A percentile compares a stretch with the other conserved stretches of the same genome.
These are phyloP conservation scores for Lagerstroemia speciosa DNA, from an alignment of 345 rosid genomes.

Conservation along the genomic window DNA sequence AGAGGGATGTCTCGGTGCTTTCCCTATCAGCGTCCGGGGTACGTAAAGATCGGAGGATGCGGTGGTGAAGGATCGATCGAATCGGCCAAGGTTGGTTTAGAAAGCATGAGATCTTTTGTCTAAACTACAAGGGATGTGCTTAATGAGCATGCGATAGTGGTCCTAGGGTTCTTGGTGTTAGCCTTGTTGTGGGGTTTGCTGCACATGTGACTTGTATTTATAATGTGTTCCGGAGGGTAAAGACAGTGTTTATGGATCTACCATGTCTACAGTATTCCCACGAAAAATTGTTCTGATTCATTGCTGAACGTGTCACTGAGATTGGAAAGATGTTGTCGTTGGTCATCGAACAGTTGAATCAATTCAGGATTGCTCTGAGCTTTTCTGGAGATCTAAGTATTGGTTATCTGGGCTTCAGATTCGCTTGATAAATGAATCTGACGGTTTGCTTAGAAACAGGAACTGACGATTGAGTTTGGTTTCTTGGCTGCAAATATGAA, in stretches of 20 bases:
- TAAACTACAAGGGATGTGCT: neutral
- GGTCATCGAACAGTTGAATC: no score
- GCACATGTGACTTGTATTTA: neutral
- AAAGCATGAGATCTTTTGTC: conserved; percentile 10
- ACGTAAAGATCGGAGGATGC: conserved; percentile 25
- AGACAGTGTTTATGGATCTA: no score
- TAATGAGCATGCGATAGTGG: neutral
- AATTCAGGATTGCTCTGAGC: neutral
- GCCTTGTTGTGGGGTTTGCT: neutral
- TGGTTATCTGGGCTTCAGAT: neutral
- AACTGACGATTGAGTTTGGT: neutral
- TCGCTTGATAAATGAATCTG: neutral
- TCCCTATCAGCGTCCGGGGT: conserved; percentile 31
- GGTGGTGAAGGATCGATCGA: conserved; percentile 21
- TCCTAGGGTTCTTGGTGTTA: neutral
- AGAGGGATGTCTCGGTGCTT: conserved; percentile 20
- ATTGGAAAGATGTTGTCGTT: no score
- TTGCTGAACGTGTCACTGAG: neutral
- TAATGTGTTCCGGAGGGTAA: neutral
- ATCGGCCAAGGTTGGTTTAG: conserved; percentile 63
- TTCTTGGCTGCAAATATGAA: no score
- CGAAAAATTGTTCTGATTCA: neutral
- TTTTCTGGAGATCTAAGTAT: neutral
- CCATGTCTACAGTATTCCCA: no score
- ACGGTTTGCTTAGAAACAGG: neutral